phyloP scores from a whole-genome alignment of 1,139 yeast genomes.

The Geotrichum histeridarum region DNA sequence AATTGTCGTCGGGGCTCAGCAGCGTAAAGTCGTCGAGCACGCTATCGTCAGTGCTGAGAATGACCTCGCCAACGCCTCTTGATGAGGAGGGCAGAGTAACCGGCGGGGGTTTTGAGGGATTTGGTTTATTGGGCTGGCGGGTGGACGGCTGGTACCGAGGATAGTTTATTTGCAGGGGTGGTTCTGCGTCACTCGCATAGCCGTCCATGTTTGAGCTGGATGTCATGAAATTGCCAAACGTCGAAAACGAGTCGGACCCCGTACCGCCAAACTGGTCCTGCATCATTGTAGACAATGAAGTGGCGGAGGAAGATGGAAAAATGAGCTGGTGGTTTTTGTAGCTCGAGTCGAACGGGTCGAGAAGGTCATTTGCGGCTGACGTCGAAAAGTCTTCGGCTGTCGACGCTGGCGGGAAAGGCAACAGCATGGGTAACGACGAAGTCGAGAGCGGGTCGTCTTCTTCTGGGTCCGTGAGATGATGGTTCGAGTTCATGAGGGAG shows the following conservation, averaged over 20 bases:
- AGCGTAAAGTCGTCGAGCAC: slow-evolving; percentile 18
- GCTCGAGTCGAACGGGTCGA: slow-evolving; percentile 13
- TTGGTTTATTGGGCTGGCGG: not conserved
- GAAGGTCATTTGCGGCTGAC: slow-evolving; percentile 5
- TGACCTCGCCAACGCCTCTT: slow-evolving; percentile 13
- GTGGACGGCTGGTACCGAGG: not conserved
- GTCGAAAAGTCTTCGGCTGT: not conserved
- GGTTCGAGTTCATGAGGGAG: not conserved
- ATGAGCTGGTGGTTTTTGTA: not conserved
- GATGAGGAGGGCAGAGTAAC: not conserved
- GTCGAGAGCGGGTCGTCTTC: not conserved
- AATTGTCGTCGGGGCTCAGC: slow-evolving; percentile 19
- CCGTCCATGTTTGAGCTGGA: slow-evolving; percentile 1
- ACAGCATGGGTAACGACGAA: slow-evolving; percentile 9
- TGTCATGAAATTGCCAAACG: slow-evolving; percentile 4
- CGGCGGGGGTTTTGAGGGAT: not conserved
- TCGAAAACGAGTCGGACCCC: not conserved
- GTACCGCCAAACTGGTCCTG: not conserved
- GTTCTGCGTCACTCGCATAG: slow-evolving; percentile 5
- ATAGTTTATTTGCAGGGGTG: slow-evolving; percentile 6
- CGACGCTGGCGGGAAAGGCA: slow-evolving; percentile 1
- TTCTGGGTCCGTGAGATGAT: not conserved
- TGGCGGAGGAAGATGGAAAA: slow-evolving; percentile 7
- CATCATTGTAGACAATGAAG: slow-evolving; percentile 8
- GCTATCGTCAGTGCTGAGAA: slow-evolving; percentile 9